Base-by-base conservation (phyloP, 352 stramenopile genomes). In the Phytophthora cactorum region DNA sequence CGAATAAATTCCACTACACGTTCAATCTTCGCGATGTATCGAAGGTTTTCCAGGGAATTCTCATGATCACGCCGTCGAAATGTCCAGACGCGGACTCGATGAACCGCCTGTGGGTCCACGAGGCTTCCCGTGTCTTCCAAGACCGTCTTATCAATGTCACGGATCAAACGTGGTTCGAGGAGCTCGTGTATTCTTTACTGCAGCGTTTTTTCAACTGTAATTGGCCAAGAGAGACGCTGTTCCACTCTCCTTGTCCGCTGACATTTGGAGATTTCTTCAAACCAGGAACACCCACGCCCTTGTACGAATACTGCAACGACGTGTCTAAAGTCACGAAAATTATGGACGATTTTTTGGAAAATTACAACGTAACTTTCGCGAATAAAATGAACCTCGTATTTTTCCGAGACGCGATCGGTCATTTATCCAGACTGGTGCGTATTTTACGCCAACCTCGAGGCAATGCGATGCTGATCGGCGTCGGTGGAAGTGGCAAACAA, bases 331-430 rank as follows among this genome's bases (percentile, higher is more conserved):
- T 98, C 36, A 90, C 88, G 3, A 86, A 89, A 63, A 71, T 97
- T 44, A 85, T 99, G 72, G 84, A 98, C 54, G 92, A 98, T 64
- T 89, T 88, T 32, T 71, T 98, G 4, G 94, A 98, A 44, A 94
- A 97, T 52, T 99, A 98, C 80, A 99, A 99, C 69, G 84, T 97
- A 46, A 84, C 67, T 11, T 97, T 96, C 55, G 82, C 93, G 4
- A 98, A 93, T 66, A 93, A 96, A 68, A 98, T 99, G 95, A 97
- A 98, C 46, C 72, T 99, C 17, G 96, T 99, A 0, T 99, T 99
- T 70, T 99, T 99, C 74, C 72, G 81, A 0, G 96, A 99, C 52
- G 96, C 96, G 2, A 86, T 99, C 28, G 84, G 77, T 0, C 96
- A 99, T 56, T 78, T 98, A 9, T 77, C 88, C 2, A 79, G 95